These are phyloP conservation scores for Cadophora gregata DNA, from an alignment of 2,329 filamentous ascomycete species.

Conservation along the genomic window DNA sequence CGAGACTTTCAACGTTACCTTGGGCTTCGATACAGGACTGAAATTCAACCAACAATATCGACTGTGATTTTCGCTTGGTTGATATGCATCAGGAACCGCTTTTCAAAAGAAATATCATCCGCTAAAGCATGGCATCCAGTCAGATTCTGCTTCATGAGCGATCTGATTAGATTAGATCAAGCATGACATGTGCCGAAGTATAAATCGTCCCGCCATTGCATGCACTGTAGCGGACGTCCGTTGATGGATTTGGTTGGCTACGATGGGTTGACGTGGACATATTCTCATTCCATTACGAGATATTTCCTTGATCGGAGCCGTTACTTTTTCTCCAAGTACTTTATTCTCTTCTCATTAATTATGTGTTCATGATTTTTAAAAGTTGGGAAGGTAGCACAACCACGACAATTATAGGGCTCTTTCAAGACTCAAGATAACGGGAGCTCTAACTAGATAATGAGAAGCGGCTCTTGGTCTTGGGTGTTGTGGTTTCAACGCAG, in stretches of 20 bases:
- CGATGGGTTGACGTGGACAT: neutral
- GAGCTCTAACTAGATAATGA: no score
- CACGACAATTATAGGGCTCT: no score
- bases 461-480: no score
- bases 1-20: neutral
- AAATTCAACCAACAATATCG: neutral
- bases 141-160: neutral
- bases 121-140: constrained; percentile 2
- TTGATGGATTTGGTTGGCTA: neutral
- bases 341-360: neutral
- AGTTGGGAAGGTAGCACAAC: neutral
- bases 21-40: neutral
- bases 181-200: constrained; percentile 5
- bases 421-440: no score
- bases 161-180: constrained; percentile 19
- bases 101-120: neutral
- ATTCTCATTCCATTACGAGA: constrained; percentile 7
- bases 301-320: constrained; percentile 11
- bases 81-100: neutral
- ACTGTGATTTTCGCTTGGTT: neutral
- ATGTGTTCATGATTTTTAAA: neutral
- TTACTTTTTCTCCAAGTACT: neutral
- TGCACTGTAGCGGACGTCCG: neutral
- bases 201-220: neutral
- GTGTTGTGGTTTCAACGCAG: no score